A percentile compares a stretch with the other conserved stretches of the same genome.
Evolutionary conservation across 225 moss, liverwort and hornwort species (phyloP).

Genomic region (Polytrichum commune): DNA sequence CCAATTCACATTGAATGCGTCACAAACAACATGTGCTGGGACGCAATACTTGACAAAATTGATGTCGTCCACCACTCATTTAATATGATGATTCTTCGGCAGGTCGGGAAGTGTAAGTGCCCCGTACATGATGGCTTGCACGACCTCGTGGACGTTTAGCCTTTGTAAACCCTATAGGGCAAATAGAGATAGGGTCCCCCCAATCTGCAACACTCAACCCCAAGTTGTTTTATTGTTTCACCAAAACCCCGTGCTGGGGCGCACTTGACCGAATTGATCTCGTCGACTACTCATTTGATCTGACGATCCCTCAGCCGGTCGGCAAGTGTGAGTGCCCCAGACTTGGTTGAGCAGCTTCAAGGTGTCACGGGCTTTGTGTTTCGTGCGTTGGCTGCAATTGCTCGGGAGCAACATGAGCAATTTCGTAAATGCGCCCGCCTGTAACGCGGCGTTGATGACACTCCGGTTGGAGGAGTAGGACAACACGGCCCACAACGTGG

Average conservation of each 20-base stretch:
- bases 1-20: no score
- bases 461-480: conserved; percentile 49
- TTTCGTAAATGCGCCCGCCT: conserved; percentile 67
- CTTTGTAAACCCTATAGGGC: no score
- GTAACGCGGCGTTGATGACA: conserved; percentile 54
- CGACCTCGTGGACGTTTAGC: no score
- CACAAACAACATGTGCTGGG: no score
- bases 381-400: conserved; percentile 51
- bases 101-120: no score
- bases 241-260: neutral
- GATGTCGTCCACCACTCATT: no score
- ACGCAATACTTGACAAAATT: no score
- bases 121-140: no score
- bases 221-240: neutral
- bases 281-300: neutral
- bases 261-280: neutral
- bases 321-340: conserved; percentile 24
- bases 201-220: no score
- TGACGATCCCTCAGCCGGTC: conserved; percentile 3
- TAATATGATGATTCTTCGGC: no score
- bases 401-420: conserved; percentile 69
- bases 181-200: no score
- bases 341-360: conserved; percentile 58
- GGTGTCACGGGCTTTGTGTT: conserved; percentile 51
- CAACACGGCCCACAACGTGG: conserved; percentile 48